Base-by-base conservation (phyloP, 371 early-diverging fungal species). In the Mucor ambiguus region DNA sequence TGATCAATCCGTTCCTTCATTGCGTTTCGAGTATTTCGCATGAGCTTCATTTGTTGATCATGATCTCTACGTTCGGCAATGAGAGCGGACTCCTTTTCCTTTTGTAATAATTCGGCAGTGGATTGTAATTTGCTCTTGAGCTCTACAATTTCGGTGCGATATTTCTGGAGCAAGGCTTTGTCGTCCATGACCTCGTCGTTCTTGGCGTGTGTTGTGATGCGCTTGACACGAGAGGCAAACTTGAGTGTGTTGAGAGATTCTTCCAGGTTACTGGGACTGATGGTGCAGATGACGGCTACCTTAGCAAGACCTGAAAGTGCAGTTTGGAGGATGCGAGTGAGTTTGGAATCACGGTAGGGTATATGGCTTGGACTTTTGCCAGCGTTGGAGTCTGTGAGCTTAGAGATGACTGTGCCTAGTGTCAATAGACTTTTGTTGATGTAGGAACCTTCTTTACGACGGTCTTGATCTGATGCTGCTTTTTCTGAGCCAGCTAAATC, bases 401-500 rank as follows among this genome's bases (percentile, higher is more conserved):
- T 89, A 6, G 92, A 85, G 62, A 99, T 95, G 37, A 99, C 99
- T 29, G 91, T 94, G 30, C 95, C 96, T 4, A 97, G 79, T 0
- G 95, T 90, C 46, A 93, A 72, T 35, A 98, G 80, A 66, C 92
- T 66, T 74, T 93, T 96, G 81, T 98, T 98, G 73, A 98, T 98
- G 71, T 82, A 92, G 11, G 94, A 90, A 11, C 96, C 96, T 80
- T 98, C 99, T 76, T 94, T 93, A 28, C 96, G 84, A 30, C 97
- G 72, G 9, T 91, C 91, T 38, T 85, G 79, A 64, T 91, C 85
- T 18, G 89, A 82, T 4, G 90, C 75, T 4, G 92, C 92, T 71
- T 96, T 92, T 83, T 98, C 99, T 12, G 95, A 95, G n/a, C 99
- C 99, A n/a, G 99, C 98, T 61, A 98, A 76, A 80, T 98, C 99